These are phyloP conservation scores for Chytriomyces confervae DNA, from an alignment of 192 early-diverging fungal species.

Conservation along the genomic window DNA sequence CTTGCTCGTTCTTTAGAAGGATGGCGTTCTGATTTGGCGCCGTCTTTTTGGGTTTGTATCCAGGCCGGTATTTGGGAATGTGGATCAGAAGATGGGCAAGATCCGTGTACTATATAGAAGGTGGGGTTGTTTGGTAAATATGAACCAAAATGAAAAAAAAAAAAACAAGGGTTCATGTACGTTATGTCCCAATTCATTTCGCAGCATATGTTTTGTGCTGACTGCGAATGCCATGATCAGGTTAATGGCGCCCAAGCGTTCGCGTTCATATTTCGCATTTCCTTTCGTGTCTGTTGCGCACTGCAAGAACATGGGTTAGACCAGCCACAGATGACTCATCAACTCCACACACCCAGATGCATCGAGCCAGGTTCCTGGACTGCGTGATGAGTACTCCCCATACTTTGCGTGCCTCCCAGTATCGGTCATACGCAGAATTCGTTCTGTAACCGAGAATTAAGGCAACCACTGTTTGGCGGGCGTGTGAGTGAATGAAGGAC, in stretches of 20 bases:
- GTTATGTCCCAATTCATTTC: slow-evolving; percentile 67
- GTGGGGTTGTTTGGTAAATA: neutral
- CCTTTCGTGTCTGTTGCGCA: neutral
- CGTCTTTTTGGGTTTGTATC: slow-evolving; percentile 23
- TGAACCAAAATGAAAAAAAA: neutral
- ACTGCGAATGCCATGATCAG: slow-evolving; percentile 78
- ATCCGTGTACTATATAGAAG: slow-evolving; percentile 65
- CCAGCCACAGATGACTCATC: neutral
- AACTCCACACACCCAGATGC: slow-evolving; percentile 67
- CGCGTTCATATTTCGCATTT: slow-evolving; percentile 14
- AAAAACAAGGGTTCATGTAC: neutral
- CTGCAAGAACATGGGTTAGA: neutral
- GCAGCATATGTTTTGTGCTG: slow-evolving; percentile 82
- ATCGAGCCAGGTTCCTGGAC: slow-evolving; percentile 78
- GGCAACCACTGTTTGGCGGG: slow-evolving; percentile 38
- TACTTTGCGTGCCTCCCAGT: slow-evolving; percentile 85
- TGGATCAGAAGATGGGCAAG: slow-evolving; percentile 68
- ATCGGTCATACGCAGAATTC: slow-evolving; percentile 71
- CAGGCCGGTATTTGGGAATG: slow-evolving; percentile 62
- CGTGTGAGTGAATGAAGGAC: neutral
- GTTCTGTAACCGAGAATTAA: slow-evolving; percentile 83
- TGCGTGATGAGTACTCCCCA: slow-evolving; percentile 78
- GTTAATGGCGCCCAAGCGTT: slow-evolving; percentile 74
- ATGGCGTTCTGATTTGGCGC: neutral
- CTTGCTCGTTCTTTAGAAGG: neutral